phyloP scores from a whole-genome alignment of 2,329 filamentous ascomycete species.

The Phyllosticta paracitricarpa region DNA sequence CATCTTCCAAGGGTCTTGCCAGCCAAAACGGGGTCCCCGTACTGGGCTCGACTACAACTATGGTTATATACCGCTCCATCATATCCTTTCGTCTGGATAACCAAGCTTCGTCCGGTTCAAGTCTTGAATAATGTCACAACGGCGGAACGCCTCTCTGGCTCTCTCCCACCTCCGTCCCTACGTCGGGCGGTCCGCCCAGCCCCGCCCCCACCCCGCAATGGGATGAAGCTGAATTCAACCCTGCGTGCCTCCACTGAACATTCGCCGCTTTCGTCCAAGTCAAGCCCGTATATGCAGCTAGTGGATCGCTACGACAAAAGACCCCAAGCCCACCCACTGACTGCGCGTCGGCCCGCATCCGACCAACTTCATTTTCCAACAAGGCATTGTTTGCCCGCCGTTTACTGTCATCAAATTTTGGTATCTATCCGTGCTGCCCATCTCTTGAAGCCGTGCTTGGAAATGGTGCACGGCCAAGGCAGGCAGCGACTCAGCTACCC shows the following conservation, averaged over 20 bases:
- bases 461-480: background rate
- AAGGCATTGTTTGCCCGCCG: background rate
- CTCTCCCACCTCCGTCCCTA: background rate
- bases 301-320: background rate
- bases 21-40: background rate
- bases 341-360: background rate
- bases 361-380: background rate
- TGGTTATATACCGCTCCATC: background rate
- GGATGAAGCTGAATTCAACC: background rate
- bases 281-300: background rate
- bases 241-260: background rate
- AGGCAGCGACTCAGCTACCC: background rate
- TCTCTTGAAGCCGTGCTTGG: background rate
- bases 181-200: background rate
- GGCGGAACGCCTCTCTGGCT: background rate
- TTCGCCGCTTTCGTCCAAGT: background rate
- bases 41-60: background rate
- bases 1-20: conserved; percentile 8
- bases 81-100: background rate
- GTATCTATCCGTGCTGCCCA: background rate
- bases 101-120: background rate
- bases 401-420: background rate
- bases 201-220: background rate
- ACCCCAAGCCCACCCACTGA: background rate
- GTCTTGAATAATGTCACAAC: background rate